Percentiles rank a stretch among this genome's conserved stretches.
Conservation (phyloP, 1,139 yeast species). For the Casaregolazyma lundiana region DNA sequence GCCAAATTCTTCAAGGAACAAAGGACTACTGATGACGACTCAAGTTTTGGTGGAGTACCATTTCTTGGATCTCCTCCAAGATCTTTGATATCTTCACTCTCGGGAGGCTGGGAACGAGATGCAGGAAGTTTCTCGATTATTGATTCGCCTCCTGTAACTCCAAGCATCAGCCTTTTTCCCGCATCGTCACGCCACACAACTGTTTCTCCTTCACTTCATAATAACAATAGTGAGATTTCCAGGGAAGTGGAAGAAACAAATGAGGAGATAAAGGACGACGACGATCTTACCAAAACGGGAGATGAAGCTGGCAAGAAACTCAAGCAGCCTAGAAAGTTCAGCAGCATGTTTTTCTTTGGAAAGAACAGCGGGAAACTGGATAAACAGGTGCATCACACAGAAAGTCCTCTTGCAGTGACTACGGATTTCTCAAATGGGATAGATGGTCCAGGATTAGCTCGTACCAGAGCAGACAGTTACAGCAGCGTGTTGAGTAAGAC, state of each 20-base stretch:
- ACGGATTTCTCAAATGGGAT: constrained; percentile 2
- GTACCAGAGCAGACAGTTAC: constrained; percentile 24
- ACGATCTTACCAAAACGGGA: neutral
- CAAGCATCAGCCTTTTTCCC: constrained; percentile 10
- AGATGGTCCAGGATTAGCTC: neutral
- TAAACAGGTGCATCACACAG: neutral
- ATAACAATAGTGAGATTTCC: neutral
- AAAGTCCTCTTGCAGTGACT: constrained; percentile 1
- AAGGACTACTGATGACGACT: neutral
- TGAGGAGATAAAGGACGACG: neutral
- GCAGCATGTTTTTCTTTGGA: constrained; percentile 23
- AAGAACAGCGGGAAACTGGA: constrained; percentile 13
- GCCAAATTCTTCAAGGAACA: constrained; percentile 17
- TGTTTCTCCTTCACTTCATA: neutral
- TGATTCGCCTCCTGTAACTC: constrained; percentile 11
- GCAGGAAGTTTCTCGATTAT: constrained; percentile 18
- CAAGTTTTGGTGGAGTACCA: neutral
- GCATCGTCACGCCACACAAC: constrained; percentile 12
- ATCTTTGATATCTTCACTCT: constrained; percentile 17
- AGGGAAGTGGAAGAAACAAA: neutral
- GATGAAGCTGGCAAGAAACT: neutral
- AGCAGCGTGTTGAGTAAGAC: constrained; percentile 18
- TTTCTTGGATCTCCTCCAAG: constrained; percentile 20
- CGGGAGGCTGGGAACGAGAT: constrained; percentile 9
- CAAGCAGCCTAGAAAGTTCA: constrained; percentile 13